Percentiles rank a stretch among this genome's conserved stretches.
Conservation (phyloP, 2,329 filamentous ascomycete species). For the Cadophora malorum region DNA sequence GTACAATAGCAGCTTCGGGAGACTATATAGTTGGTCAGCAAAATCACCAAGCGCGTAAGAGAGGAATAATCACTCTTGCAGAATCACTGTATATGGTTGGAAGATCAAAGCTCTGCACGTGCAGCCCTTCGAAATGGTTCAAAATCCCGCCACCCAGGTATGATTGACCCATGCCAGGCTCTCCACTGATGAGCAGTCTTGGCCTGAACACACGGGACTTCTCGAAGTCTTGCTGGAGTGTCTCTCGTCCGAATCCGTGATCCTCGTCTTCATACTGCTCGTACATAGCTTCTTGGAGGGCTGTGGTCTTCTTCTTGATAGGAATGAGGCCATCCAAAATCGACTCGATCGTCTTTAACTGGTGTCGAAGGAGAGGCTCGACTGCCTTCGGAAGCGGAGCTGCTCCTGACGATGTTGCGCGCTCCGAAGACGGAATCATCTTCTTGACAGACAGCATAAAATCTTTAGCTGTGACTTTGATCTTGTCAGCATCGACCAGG, state of each 20-base stretch:
- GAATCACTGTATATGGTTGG: conserved; percentile 85
- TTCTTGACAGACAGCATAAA: conserved; percentile 98
- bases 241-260: conserved; percentile 84
- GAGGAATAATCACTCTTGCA: conserved; percentile 64
- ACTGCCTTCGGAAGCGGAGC: conserved; percentile 79
- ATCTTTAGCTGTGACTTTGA: conserved; percentile 88
- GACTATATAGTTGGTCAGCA: conserved; percentile 34
- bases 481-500: conserved; percentile 82
- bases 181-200: conserved; percentile 81
- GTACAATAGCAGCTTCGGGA: conserved; percentile 83
- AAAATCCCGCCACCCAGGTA: conserved; percentile 86
- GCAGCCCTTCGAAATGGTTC: conserved; percentile 90
- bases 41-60: not conserved
- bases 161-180: conserved; percentile 88
- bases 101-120: conserved; percentile 94
- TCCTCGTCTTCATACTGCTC: conserved; percentile 85
- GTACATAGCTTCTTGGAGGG: conserved; percentile 91
- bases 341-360: conserved; percentile 72
- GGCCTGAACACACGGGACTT: conserved; percentile 87
- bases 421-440: conserved; percentile 92
- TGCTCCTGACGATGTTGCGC: conserved; percentile 85
- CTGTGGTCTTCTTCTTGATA: conserved; percentile 83
- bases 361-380: conserved; percentile 78
- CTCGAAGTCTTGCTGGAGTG: conserved; percentile 79
- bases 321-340: conserved; percentile 80